Conservation (phyloP, 495 filamentous ascomycete genomes). For the Cryomyces minteri region DNA sequence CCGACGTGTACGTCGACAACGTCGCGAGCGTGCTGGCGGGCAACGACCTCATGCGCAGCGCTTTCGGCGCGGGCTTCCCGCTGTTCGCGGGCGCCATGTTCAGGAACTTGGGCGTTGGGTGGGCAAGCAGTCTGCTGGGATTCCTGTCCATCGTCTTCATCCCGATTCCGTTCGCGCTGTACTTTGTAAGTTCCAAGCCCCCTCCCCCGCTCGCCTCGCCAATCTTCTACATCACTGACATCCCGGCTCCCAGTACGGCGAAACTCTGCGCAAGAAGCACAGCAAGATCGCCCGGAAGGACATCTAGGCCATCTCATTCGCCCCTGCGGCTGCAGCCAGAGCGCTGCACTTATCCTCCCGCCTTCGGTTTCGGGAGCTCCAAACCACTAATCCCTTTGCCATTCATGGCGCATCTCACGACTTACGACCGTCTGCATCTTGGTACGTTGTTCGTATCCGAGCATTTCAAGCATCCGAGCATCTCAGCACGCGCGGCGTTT, state of each 20-base stretch:
- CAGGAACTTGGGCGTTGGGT: conserved; percentile 14
- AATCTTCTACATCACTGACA: background rate
- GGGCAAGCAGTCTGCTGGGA: conserved; percentile 15
- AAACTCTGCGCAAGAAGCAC: background rate
- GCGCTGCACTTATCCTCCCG: too few relatives aligned
- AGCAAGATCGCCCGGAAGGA: background rate
- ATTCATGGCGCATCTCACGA: too few relatives aligned
- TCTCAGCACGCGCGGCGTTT: too few relatives aligned
- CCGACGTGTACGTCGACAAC: conserved; percentile 17
- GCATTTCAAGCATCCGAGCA: too few relatives aligned
- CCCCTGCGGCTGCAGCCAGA: too few relatives aligned
- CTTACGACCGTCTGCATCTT: too few relatives aligned
- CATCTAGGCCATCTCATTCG: background rate
- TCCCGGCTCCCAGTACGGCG: background rate
- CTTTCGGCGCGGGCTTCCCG: conserved; percentile 31
- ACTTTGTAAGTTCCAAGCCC: conserved; percentile 5
- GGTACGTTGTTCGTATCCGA: too few relatives aligned
- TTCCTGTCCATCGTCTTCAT: conserved; percentile 19
- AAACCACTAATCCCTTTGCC: too few relatives aligned
- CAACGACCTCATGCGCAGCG: conserved; percentile 28
- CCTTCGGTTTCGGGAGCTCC: too few relatives aligned
- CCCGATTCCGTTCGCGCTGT: conserved; percentile 20
- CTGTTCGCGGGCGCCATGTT: conserved; percentile 28
- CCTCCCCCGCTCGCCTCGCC: background rate
- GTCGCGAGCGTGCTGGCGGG: conserved; percentile 32